Base-by-base conservation (phyloP, 129 eudicot genomes). In the Kitagawia praeruptora region DNA sequence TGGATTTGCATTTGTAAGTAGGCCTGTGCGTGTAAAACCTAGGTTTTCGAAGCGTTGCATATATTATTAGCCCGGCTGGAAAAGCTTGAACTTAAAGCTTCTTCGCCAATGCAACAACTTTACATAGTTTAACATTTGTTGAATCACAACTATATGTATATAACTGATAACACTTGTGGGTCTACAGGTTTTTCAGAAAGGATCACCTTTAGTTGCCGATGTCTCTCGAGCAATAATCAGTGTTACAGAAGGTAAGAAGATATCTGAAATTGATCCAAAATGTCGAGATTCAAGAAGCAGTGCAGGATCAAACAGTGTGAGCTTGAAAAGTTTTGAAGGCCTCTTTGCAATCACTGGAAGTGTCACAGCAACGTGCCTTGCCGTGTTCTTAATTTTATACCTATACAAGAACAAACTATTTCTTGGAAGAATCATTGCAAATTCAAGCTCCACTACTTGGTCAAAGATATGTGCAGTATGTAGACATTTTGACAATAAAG, bases 261-360 rank as follows among this genome's bases (percentile, higher is more conserved):
- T 53, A 25, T 53, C 41, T 49, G 70, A 3, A 49, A 37, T 53
- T 51, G 46, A 76, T 37, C 45, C 66, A 19, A 1, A 0, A 18
- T 76, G 79, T 61, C 10, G 42, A 78, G 81, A 67, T 14, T 51
- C 74, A 5, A 54, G 34, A 18, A 78, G 70, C 56, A 58, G 25
- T 41, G 42, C 15, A 6, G 69, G 58, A 42, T 66, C 81, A 63
- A 78, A 66, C 58, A 78, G 81, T 13, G 61, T 78, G 25, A 63
- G 40, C 25, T 78, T 78, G 81, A n/a, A 46, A 42, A 63, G 81
- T 31, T 78, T 78, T 78, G 74, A 77, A 77, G 71, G 70, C 38
- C 80, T 47, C 5, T 78, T 78, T 78, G 74, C 69, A n/a, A 78
- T 78, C 75, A 78, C 81, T 15, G 81, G 81, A 66, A 40, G 74